These are phyloP conservation scores for Trichoderma sp. DNA, from an alignment of 2,329 filamentous ascomycete species.

Conservation along the genomic window DNA sequence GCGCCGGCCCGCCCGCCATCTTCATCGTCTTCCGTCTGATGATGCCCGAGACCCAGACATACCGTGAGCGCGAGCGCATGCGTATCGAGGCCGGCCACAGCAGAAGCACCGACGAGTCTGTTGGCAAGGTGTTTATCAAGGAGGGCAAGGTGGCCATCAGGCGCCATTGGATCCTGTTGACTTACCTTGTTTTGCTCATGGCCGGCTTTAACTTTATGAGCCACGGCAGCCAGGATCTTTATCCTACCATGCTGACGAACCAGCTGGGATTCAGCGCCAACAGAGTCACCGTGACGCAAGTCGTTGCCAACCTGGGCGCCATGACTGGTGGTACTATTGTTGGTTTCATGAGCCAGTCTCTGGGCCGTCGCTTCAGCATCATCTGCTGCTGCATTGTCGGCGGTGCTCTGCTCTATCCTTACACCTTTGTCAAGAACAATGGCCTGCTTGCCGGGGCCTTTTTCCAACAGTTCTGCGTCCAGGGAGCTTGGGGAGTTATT, in stretches of 20 bases:
- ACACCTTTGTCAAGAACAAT: conserved; percentile 68
- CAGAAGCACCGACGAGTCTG: conserved; percentile 33
- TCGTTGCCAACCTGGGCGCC: conserved; percentile 69
- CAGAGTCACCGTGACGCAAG: conserved; percentile 65
- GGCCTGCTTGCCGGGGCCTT: conserved; percentile 78
- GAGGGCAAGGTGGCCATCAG: conserved; percentile 77
- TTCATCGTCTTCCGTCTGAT: conserved; percentile 76
- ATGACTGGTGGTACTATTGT: conserved; percentile 64
- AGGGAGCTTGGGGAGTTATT: conserved; percentile 74
- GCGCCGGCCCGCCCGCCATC: conserved; percentile 72
- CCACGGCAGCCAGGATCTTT: conserved; percentile 66
- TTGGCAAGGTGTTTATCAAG: conserved; percentile 59
- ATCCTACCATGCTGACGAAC: conserved; percentile 57
- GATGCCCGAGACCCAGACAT: conserved; percentile 76
- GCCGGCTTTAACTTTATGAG: conserved; percentile 92
- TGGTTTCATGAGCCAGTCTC: conserved; percentile 65
- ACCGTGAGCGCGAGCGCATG: conserved; percentile 62
- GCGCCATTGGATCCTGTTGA: conserved; percentile 74
- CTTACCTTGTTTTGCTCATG: conserved; percentile 83
- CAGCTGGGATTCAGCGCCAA: conserved; percentile 52
- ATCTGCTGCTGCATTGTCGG: conserved; percentile 62
- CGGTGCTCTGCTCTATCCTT: conserved; percentile 78
- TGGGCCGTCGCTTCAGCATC: conserved; percentile 67
- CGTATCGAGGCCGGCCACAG: conserved; percentile 43
- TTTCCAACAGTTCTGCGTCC: conserved; percentile 77